phyloP scores from a whole-genome alignment of 2,329 filamentous ascomycete genomes.

The Paramyrothecium sp. region DNA sequence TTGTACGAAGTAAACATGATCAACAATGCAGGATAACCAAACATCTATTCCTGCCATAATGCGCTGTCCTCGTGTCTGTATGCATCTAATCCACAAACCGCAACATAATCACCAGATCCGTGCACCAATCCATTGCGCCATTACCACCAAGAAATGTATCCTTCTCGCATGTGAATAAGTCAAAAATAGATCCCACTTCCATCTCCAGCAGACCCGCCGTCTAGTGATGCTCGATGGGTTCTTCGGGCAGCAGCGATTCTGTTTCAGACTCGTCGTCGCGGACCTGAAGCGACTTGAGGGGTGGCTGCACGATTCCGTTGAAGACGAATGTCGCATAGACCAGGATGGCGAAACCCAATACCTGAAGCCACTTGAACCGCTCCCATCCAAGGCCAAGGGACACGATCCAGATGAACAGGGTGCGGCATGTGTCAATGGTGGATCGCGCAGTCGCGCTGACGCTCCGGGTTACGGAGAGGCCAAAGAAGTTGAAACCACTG shows the following conservation, averaged over 20 bases:
- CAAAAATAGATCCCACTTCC: background rate
- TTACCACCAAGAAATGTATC: too few relatives aligned
- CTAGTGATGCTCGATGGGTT: constrained; percentile 72
- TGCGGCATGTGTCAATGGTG: constrained; percentile 96
- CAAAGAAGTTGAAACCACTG: constrained; percentile 98
- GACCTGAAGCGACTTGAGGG: constrained; percentile 65
- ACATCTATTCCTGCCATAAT: too few relatives aligned
- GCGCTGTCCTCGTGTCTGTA: too few relatives aligned
- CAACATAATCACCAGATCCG: too few relatives aligned
- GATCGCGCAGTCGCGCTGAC: constrained; percentile 92
- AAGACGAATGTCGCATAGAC: constrained; percentile 98
- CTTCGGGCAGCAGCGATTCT: constrained; percentile 72
- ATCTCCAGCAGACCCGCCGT: background rate
- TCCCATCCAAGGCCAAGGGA: constrained; percentile 94
- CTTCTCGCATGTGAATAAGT: background rate
- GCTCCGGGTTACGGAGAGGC: constrained; percentile 83
- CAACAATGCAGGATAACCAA: too few relatives aligned
- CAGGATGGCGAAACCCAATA: constrained; percentile 80
- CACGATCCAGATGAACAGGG: constrained; percentile 96
- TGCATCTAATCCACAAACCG: too few relatives aligned
- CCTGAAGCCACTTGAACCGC: constrained; percentile 95
- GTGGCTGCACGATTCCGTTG: constrained; percentile 88
- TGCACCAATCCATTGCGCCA: too few relatives aligned
- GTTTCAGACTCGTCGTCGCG: constrained; percentile 37
- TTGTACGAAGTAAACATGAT: too few relatives aligned